Percentiles rank a stretch among this genome's conserved stretches.
Evolutionary conservation across 257 asterid genomes (phyloP).

Genomic region (Solanum appendiculatum): DNA sequence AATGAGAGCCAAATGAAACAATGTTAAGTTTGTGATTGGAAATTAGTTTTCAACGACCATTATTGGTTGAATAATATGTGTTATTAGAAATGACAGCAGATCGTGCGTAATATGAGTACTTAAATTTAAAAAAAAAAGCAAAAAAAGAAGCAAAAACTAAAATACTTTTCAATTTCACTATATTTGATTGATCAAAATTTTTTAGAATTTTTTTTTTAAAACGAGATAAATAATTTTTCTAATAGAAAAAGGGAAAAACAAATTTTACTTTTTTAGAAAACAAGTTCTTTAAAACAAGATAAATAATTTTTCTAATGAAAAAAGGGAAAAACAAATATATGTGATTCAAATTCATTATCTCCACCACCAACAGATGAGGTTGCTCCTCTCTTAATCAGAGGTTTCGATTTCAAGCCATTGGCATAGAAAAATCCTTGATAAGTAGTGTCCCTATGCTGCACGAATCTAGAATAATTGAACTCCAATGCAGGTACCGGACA

Average conservation of each 20-base stretch:
- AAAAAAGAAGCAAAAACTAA: no score
- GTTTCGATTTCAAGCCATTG: no score
- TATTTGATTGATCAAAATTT: no score
- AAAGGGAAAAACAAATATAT: neutral
- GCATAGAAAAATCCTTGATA: no score
- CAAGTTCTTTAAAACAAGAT: neutral
- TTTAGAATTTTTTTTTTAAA: no score
- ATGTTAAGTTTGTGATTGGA: neutral
- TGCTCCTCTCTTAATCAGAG: neutral
- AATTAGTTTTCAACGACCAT: neutral
- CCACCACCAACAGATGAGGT: neutral
- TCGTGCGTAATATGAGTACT: neutral
- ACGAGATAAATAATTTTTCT: neutral
- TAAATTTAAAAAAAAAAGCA: no score
- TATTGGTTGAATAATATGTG: neutral
- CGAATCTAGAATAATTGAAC: rapidly evolving
- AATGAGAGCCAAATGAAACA: slow-evolving; percentile 22
- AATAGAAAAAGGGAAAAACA: no score
- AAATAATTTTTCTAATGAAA: neutral
- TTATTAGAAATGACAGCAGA: neutral
- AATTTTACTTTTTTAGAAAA: neutral
- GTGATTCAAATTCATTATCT: neutral
- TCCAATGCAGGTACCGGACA: rapidly evolving
- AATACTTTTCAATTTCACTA: no score
- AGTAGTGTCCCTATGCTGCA: rapidly evolving